Conservation (phyloP, 2,329 filamentous ascomycete species). For the Fusarium acutatum region DNA sequence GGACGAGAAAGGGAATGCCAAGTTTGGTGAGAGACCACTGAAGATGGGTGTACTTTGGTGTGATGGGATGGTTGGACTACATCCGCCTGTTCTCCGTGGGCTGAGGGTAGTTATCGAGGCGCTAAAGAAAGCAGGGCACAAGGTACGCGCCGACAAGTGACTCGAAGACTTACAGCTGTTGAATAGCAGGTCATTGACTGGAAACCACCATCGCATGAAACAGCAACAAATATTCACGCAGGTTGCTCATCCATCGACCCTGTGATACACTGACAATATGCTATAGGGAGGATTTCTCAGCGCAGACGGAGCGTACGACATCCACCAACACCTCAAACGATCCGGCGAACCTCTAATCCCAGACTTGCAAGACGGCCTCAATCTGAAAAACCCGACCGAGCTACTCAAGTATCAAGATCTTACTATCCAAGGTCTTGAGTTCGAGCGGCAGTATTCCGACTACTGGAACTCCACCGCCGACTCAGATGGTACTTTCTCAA, state of each 20-base stretch:
- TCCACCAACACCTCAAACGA: slow-evolving; percentile 58
- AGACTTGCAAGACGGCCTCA: slow-evolving; percentile 50
- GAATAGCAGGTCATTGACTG: slow-evolving; percentile 43
- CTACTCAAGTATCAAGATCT: slow-evolving; percentile 50
- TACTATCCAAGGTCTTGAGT: slow-evolving; percentile 63
- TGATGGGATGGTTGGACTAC: slow-evolving; percentile 59
- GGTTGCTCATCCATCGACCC: accelerated
- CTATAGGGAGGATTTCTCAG: slow-evolving; percentile 41
- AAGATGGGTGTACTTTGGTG: slow-evolving; percentile 63
- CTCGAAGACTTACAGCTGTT: accelerated
- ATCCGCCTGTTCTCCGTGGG: slow-evolving; percentile 64
- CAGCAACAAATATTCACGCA: slow-evolving; percentile 16
- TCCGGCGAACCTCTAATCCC: slow-evolving; percentile 63
- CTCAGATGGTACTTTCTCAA: slow-evolving; percentile 52
- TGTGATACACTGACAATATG: accelerated
- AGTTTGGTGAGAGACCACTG: slow-evolving; percentile 47
- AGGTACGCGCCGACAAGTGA: slow-evolving; percentile 19
- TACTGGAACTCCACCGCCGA: slow-evolving; percentile 68
- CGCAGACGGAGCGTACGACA: slow-evolving; percentile 46
- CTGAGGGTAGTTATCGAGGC: not conserved
- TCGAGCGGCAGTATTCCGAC: slow-evolving; percentile 67
- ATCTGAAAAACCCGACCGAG: slow-evolving; percentile 33
- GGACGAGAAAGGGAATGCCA: not conserved
- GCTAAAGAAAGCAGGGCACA: slow-evolving; percentile 49
- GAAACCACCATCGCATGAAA: slow-evolving; percentile 14